phyloP scores from a whole-genome alignment of 2,329 filamentous ascomycete genomes.

The Cytospora schulzeri region DNA sequence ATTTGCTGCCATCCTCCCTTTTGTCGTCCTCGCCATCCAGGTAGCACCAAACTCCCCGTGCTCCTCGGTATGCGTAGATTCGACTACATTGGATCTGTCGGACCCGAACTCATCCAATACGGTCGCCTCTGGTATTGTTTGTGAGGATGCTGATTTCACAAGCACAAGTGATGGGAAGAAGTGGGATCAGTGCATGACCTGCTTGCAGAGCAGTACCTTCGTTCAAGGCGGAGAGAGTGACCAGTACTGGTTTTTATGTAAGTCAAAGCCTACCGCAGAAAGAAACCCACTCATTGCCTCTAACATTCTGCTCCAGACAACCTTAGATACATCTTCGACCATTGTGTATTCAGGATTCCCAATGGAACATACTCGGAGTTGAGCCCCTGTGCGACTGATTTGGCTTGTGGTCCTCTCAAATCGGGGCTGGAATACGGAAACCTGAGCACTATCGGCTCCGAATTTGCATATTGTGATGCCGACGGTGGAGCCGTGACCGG shows the following conservation, averaged over 20 bases:
- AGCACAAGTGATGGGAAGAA: constrained; percentile 44
- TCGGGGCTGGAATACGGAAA: constrained; percentile 45
- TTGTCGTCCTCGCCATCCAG: constrained; percentile 45
- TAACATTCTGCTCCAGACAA: constrained; percentile 46
- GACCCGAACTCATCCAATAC: constrained; percentile 51
- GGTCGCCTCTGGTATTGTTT: constrained; percentile 48
- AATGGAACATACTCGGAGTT: constrained; percentile 48
- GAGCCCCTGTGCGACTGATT: constrained; percentile 53
- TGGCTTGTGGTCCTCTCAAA: constrained; percentile 51
- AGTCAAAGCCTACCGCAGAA: constrained; percentile 32
- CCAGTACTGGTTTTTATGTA: constrained; percentile 59
- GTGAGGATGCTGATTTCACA: constrained; percentile 48
- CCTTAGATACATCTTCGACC: constrained; percentile 53
- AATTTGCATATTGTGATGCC: constrained; percentile 32
- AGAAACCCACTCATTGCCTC: background rate
- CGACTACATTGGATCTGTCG: constrained; percentile 43
- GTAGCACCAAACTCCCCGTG: constrained; percentile 59
- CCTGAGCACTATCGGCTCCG: constrained; percentile 5
- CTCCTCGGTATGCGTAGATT: constrained; percentile 51
- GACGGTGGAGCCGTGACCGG: constrained; percentile 42
- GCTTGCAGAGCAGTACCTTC: constrained; percentile 55
- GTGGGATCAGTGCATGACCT: constrained; percentile 53
- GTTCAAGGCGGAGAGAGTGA: constrained; percentile 52
- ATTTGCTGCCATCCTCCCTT: constrained; percentile 31
- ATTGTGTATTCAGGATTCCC: constrained; percentile 55